These are phyloP conservation scores for Anisodus tanguticus DNA, from an alignment of 257 asterid genomes.

Conservation along the genomic window DNA sequence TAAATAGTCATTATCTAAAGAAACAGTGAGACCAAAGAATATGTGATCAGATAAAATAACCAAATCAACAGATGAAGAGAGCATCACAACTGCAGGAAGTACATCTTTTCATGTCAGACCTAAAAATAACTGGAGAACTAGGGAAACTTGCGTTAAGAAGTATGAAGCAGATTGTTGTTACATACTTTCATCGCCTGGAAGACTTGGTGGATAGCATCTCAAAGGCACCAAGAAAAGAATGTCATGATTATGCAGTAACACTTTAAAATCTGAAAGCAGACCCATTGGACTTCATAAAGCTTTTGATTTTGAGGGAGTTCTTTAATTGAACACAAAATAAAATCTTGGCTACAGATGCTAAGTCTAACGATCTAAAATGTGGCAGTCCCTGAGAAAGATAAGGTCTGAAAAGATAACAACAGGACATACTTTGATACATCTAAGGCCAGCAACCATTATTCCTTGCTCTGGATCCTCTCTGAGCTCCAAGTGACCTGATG, in stretches of 20 bases:
- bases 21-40: background rate
- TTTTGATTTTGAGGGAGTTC: background rate
- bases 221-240: constrained; percentile 24
- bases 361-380: background rate
- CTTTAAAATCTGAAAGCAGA: background rate
- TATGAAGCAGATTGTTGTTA: background rate
- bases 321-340: background rate
- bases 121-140: constrained; percentile 22
- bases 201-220: constrained; percentile 17
- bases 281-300: constrained; percentile 25
- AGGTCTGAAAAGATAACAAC: background rate
- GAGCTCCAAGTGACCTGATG: constrained; percentile 92
- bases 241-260: constrained; percentile 5
- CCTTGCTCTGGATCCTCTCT: constrained; percentile 97
- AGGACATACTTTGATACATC: constrained; percentile 72
- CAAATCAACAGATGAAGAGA: constrained; percentile 2
- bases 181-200: background rate
- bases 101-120: background rate
- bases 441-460: constrained; percentile 86
- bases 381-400: background rate
- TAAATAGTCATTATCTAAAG: constrained; percentile 16
- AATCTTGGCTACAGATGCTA: background rate
- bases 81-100: constrained; percentile 17
- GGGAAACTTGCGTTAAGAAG: background rate
- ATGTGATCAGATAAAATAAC: background rate